Evolutionary conservation across 2,329 filamentous ascomycete species (phyloP), one percentile per base, ranked within the genome.

Genomic region (Colletotrichum endophyticum): DNA sequence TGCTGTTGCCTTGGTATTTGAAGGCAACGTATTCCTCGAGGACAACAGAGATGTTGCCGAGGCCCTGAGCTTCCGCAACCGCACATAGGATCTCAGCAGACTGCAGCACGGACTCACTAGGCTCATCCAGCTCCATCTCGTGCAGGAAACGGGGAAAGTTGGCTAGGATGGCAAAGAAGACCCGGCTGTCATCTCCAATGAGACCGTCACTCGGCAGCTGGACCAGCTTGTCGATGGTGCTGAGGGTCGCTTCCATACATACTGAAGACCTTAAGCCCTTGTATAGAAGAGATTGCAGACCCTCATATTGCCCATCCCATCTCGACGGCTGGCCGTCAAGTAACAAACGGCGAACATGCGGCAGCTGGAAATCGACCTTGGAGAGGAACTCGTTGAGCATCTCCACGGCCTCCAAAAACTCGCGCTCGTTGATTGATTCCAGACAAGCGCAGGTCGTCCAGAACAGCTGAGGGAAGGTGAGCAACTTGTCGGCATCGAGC

Each of bases 391-490:
- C 94, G 75, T 98, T 95, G 12, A 99, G 90, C 95, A 99, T 98
- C 69, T 95, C 94, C 15, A 98, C 88, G 27, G 95, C 96, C 83
- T 98, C 97, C 77, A 97, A 91, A 78, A 98, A 99, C 82, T 99
- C 97, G 27, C 94, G 92, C 85, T 99, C 98, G 79, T 99, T 98
- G 81, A 99, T 98, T 0, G 97, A 99, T 81, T 99, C 96, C 25
- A 99, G 87, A 83, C 97, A 99, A 13, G 97, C 97, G 81, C 96
- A 98, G 0, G 95, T 98, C 1, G 96, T 98, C 98, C 98, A 99
- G 85, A 99, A 99, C 1, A 99, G 88, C 81, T 99, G 96, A 3
- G 97, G 97, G 79, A 98, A 98, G n/a, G 93, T 92, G 64, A 98
- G 86, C 3, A 99, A 89, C 82, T 96, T 94, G 49, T 94, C 91